Evolutionary conservation across 768 basidiomycete genomes (phyloP), one percentile per base, ranked within the genome.

Genomic region (Clitopilus hobsonii): DNA sequence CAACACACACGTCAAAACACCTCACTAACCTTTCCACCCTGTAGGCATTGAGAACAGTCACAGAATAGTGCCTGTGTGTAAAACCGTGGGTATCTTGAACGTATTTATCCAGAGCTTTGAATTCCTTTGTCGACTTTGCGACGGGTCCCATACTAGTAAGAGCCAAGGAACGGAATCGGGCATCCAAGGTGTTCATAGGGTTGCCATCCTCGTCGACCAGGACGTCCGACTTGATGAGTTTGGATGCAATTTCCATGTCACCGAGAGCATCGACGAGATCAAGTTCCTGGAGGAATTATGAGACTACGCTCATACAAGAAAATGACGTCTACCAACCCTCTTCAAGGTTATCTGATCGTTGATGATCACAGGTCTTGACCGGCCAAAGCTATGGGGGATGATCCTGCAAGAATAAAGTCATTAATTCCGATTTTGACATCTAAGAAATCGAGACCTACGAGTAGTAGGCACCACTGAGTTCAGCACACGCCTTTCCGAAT

Each of bases 211-310:
- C 75, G 55, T 82, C 79, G 10, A 63, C 64, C 10, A 70, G 63
- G 10, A 58, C 47, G 49, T 65, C 70, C 2, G 74, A 63, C 1
- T 74, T 61, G 52, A 85, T 81, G 36, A 86, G 72, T 63, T 84
- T 80, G 27, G 77, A 74, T 14, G 84, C 80, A 54, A 86, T 69
- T 73, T 84, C 82, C 84, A 86, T 85, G 61, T 86, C 83, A 2
- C 82, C 82, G 22, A 86, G 75, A 18, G 83, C 81, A 57, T 84
- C 84, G 14, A 85, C 82, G 20, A 84, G 75, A n/a, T 82, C 80
- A 38, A 84, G 74, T 70, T 84, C 82, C 77, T 79, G 60, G 11
- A 28, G 22, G 18, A n/a, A n/a, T n/a, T n/a, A n/a, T n/a, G n/a
- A n/a, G n/a, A n/a, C n/a, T n/a, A n/a, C n/a, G n/a, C n/a, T n/a